These are phyloP conservation scores for Auricularia sp. DNA, from an alignment of 768 basidiomycete species.

Conservation along the genomic window DNA sequence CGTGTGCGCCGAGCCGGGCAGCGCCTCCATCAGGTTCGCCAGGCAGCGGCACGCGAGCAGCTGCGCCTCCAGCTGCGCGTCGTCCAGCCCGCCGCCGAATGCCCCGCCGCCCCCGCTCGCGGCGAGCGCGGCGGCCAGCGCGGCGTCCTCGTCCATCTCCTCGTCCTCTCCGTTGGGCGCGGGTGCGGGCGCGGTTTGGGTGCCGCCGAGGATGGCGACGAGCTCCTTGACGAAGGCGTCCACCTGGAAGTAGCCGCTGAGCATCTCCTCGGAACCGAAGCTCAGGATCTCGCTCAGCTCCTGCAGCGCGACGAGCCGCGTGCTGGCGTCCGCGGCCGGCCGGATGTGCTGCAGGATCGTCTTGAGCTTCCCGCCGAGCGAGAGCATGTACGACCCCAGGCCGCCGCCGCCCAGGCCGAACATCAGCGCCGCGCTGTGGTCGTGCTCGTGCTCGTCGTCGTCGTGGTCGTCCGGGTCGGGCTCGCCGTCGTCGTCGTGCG, in stretches of 20 bases:
- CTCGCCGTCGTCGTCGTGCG: slow-evolving; percentile 17
- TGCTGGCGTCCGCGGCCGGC: slow-evolving; percentile 70
- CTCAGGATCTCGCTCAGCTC: slow-evolving; percentile 91
- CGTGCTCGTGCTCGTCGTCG: slow-evolving; percentile 34
- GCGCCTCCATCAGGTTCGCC: slow-evolving; percentile 97
- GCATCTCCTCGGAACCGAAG: slow-evolving; percentile 94
- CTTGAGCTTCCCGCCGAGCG: slow-evolving; percentile 79
- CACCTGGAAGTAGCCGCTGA: slow-evolving; percentile 91
- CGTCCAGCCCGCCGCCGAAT: slow-evolving; percentile 22
- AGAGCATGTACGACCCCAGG: slow-evolving; percentile 87
- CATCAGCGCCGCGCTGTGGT: slow-evolving; percentile 13
- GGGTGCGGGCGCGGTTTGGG: neutral
- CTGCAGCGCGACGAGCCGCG: slow-evolving; percentile 80
- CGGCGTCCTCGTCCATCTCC: slow-evolving; percentile 62
- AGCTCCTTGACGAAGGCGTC: slow-evolving; percentile 88
- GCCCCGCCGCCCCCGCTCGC: slow-evolving; percentile 55
- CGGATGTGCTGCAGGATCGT: slow-evolving; percentile 86
- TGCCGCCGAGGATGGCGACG: slow-evolving; percentile 70
- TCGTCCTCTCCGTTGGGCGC: slow-evolving; percentile 18
- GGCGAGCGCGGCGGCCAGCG: slow-evolving; percentile 78
- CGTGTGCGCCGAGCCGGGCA: slow-evolving; percentile 94
- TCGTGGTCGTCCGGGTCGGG: slow-evolving; percentile 36
- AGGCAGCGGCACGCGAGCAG: slow-evolving; percentile 93
- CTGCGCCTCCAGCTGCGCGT: slow-evolving; percentile 57
- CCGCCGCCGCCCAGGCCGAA: slow-evolving; percentile 41